These are phyloP conservation scores for Botryosphaeria dothidea DNA, from an alignment of 2,329 filamentous ascomycete genomes.

Conservation along the genomic window DNA sequence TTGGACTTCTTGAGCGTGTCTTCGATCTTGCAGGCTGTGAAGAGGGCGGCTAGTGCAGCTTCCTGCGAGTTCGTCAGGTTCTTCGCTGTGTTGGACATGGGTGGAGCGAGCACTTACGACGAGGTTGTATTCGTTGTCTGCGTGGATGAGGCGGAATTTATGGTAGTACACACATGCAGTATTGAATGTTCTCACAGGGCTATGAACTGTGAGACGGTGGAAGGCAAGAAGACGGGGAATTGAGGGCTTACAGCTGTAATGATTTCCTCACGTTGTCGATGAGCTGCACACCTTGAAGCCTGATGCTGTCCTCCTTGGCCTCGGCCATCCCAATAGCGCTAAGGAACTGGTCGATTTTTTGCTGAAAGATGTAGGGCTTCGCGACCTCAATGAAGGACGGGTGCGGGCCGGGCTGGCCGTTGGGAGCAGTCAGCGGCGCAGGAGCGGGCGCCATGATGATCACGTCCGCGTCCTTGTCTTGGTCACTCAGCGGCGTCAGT, in stretches of 20 bases:
- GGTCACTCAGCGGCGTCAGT: conserved; percentile 1
- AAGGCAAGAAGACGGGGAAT: conserved; percentile 19
- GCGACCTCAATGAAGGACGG: conserved; percentile 65
- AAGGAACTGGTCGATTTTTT: conserved; percentile 73
- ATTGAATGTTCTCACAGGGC: conserved; percentile 86
- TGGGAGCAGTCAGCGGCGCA: conserved; percentile 25
- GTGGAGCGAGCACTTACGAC: conserved; percentile 39
- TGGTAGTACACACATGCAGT: conserved; percentile 93
- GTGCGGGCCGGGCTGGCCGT: conserved; percentile 50
- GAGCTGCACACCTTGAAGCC: conserved; percentile 83
- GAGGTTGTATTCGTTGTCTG: conserved; percentile 83
- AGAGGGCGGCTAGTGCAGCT: conserved; percentile 82
- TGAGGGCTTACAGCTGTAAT: conserved; percentile 69
- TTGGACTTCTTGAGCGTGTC: conserved; percentile 96
- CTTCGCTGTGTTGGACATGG: neutral
- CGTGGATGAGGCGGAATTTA: conserved; percentile 83
- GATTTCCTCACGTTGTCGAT: conserved; percentile 81
- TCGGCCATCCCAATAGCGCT: conserved; percentile 70
- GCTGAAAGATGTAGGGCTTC: conserved; percentile 79
- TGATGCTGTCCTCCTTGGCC: conserved; percentile 75
- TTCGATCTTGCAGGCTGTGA: conserved; percentile 95
- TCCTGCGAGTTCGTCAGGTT: conserved; percentile 53
- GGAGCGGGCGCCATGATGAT: conserved; percentile 34
- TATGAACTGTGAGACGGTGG: conserved; percentile 35
- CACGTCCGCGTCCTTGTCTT: neutral